These are phyloP conservation scores for Suhomyces atakaporum DNA, from an alignment of 1,139 yeast species.

Conservation along the genomic window DNA sequence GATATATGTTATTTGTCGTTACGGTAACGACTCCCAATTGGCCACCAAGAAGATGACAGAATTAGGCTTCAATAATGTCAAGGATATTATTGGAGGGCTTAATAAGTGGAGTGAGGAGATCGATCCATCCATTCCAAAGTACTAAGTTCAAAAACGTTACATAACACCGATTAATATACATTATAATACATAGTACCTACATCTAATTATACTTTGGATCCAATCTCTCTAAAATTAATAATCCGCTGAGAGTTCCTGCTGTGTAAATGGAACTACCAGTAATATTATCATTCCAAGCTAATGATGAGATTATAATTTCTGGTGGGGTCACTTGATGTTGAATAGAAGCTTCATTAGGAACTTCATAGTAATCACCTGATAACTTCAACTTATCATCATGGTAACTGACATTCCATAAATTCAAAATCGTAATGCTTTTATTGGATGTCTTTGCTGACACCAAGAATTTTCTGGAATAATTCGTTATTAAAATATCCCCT, in stretches of 20 bases:
- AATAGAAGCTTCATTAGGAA: constrained; percentile 31
- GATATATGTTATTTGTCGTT: constrained; percentile 68
- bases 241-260: constrained; percentile 67
- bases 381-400: constrained; percentile 22
- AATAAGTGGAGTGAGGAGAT: constrained; percentile 65
- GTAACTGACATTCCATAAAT: constrained; percentile 35
- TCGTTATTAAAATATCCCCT: constrained; percentile 50
- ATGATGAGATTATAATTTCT: constrained; percentile 51
- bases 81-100: constrained; percentile 80
- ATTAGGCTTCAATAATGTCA: constrained; percentile 51
- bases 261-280: constrained; percentile 60
- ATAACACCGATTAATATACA: constrained; percentile 7
- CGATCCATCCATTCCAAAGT: constrained; percentile 66
- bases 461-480: constrained; percentile 40
- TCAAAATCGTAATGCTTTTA: constrained; percentile 34
- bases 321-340: constrained; percentile 50
- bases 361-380: constrained; percentile 28
- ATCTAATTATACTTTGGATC: constrained; percentile 24
- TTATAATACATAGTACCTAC: constrained; percentile 4
- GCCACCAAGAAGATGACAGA: constrained; percentile 63
- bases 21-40: constrained; percentile 87
- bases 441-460: constrained; percentile 35
- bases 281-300: constrained; percentile 64
- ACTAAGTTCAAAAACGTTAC: constrained; percentile 42
- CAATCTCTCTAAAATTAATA: constrained; percentile 63